These are phyloP conservation scores for Alternaria viburni DNA, from an alignment of 2,329 filamentous ascomycete genomes.

Conservation along the genomic window DNA sequence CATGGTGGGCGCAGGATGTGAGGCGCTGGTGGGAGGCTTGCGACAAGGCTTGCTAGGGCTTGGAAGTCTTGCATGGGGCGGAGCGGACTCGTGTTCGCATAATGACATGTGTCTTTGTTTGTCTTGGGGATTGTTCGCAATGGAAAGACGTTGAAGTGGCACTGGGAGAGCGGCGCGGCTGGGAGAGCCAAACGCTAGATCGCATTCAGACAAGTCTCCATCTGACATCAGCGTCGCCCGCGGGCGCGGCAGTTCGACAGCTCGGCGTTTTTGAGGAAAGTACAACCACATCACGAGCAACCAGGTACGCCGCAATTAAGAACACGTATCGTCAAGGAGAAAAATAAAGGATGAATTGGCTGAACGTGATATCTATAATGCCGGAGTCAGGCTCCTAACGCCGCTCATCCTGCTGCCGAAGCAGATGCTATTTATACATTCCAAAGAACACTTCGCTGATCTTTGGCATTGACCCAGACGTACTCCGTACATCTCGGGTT, in stretches of 20 bases:
- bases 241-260: not conserved
- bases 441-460: conserved; percentile 38
- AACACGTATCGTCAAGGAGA: not conserved
- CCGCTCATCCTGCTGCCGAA: not conserved
- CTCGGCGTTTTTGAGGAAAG: not conserved
- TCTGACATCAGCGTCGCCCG: not conserved
- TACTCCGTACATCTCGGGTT: conserved; percentile 43
- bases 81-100: not conserved
- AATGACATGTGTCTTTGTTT: not conserved
- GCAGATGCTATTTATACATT: conserved; percentile 10
- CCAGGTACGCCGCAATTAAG: not conserved
- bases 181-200: not conserved
- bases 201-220: not conserved
- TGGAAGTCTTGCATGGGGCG: not conserved
- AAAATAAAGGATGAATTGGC: not conserved
- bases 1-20: not conserved
- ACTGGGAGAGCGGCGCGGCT: not conserved
- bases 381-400: not conserved
- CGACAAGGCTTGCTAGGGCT: not conserved
- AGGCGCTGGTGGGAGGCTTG: not conserved
- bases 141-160: not conserved
- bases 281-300: not conserved
- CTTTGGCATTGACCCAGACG: conserved; percentile 43
- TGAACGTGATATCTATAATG: not conserved
- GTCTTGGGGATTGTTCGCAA: not conserved